These are phyloP conservation scores for Neocatenulostroma microsporum DNA, from an alignment of 2,329 filamentous ascomycete species.

Conservation along the genomic window DNA sequence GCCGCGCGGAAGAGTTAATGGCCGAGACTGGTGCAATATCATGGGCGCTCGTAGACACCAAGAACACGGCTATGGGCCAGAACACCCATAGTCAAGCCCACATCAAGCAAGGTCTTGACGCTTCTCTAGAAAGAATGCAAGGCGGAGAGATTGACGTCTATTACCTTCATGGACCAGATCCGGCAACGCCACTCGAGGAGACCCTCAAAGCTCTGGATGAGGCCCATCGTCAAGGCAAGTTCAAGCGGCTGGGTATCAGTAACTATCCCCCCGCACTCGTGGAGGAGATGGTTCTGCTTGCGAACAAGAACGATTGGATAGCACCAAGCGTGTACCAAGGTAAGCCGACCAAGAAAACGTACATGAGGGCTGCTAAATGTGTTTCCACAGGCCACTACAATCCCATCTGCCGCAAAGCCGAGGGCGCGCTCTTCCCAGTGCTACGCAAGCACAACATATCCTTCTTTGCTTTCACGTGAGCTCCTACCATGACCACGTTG, in stretches of 20 bases:
- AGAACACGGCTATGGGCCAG: too few species aligned
- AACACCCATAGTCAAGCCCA: too few species aligned
- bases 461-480: conserved; percentile 40
- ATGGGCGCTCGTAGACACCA: too few species aligned
- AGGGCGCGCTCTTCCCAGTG: conserved; percentile 37
- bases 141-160: conserved; percentile 33
- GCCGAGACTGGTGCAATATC: too few species aligned
- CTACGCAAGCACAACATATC: conserved; percentile 37
- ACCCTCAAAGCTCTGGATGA: conserved; percentile 37
- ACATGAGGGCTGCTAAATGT: background rate
- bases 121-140: too few species aligned
- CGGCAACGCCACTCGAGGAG: conserved; percentile 36
- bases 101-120: too few species aligned
- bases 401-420: conserved; percentile 35
- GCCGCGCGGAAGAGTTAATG: too few species aligned
- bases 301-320: conserved; percentile 34
- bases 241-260: conserved; percentile 41
- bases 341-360: background rate
- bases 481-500: too few species aligned
- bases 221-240: conserved; percentile 35
- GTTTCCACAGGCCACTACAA: conserved; percentile 38
- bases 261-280: conserved; percentile 43
- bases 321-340: conserved; percentile 41
- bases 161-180: conserved; percentile 43
- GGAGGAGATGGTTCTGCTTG: conserved; percentile 39